A percentile compares a stretch with the other conserved stretches of the same genome.
These are phyloP conservation scores for Pseudogymnoascus verrucosus DNA, from an alignment of 2,329 filamentous ascomycete species.

Conservation along the genomic window DNA sequence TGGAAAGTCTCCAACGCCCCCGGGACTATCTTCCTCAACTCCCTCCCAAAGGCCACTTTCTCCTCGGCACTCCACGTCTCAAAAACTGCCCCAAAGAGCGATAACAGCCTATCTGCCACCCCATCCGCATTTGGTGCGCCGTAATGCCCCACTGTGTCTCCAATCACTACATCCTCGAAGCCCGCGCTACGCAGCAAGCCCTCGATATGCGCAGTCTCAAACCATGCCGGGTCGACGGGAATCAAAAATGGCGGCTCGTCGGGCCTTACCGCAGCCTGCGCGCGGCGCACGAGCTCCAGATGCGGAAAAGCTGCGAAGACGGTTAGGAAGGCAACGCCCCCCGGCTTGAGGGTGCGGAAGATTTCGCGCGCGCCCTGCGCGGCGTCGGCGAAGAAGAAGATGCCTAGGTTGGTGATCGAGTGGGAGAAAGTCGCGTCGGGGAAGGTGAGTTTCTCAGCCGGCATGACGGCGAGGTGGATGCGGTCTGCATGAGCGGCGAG, in stretches of 20 bases:
- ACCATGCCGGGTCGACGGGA: background rate
- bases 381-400: constrained; percentile 30
- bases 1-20: background rate
- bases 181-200: background rate
- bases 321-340: constrained; percentile 32
- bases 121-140: background rate
- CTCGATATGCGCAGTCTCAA: background rate
- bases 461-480: constrained; percentile 16
- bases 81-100: background rate
- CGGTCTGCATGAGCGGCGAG: constrained; percentile 6
- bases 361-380: constrained; percentile 31
- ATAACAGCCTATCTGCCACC: background rate
- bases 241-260: background rate
- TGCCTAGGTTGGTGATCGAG: constrained; percentile 33
- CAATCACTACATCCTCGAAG: background rate
- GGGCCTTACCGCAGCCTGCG: background rate
- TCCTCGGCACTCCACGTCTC: background rate
- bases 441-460: constrained; percentile 22
- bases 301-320: background rate
- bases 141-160: background rate
- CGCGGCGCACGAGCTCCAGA: background rate
- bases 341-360: constrained; percentile 30
- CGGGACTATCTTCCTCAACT: background rate
- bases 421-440: constrained; percentile 30
- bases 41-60: background rate